Evolutionary conservation across 768 basidiomycete species (phyloP), one percentile per base, ranked within the genome.

Genomic region (Piloderma croceum): DNA sequence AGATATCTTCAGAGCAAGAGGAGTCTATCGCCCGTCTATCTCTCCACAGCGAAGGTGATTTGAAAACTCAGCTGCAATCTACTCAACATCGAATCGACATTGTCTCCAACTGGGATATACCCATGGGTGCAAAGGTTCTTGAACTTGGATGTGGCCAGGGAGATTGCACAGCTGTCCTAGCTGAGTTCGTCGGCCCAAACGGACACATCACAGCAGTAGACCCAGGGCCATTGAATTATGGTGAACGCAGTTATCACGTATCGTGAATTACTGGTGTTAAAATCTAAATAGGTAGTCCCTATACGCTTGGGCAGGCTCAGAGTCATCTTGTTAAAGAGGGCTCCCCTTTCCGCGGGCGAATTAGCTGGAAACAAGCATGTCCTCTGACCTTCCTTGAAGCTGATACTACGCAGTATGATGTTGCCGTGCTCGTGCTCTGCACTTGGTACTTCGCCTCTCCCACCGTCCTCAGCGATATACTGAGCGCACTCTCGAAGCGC

Each of bases 141-240:
- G 68, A 70, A 42, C 47, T 70, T 2, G 68, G 68, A 5, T 68
- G 66, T 42, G 68, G 67, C 3, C 68, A 68, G 39, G 68, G 68
- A 12, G 67, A 69, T 41, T 60, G 57, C 38, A 69, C 68, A 1
- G 53, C 57, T 17, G 61, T 51, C 5, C 53, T 70, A 7, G 67
- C 66, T 13, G 48, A 49, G 11, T 51, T 54, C 2, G 64, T 70
- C 7, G 68, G 67, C 2, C 43, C 45, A 2, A 41, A 37, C 1
- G 68, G 68, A 3, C 60, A 58, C 19, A 60, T 69, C 21, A 63
- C 58, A 15, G 68, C 65, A 2, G 49, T 69, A 15, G 68, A 70
- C 42, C 68, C 68, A 4, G 68, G 51, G 0, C 53, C 58, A 13
- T 49, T 57, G 4, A 56, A 61, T 37, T 68, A 69, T 36, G 67